Evolutionary conservation across 176 grass and related monocot species (phyloP), one percentile per base, ranked within the genome.

Genomic region (Aegilops speltoides): DNA sequence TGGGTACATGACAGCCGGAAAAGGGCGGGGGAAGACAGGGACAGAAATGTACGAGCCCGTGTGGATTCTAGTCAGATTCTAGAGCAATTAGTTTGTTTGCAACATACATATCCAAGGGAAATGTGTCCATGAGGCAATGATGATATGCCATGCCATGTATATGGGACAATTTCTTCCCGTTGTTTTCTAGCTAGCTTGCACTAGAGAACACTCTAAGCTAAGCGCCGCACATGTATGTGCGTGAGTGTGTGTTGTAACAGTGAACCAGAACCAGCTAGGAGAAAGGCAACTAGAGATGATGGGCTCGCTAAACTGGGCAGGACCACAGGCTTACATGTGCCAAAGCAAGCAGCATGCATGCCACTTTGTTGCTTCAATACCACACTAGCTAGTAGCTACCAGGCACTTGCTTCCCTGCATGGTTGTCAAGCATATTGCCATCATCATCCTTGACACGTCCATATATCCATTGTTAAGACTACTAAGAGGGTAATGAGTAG

Each of bases 291-390:
- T 80, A 64, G 68, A 68, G 68, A 76, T 91, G 12, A 70, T 75
- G 81, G 68, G 38, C 11, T 31, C 70, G 19, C 85, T 87, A 33
- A 87, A 80, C 46, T 61, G 32, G 32, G 45, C 66, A 87, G 85
- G 81, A 91, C 85, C 89, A 84, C 81, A 46, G 19, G 23, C 79
- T 29, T 74, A 64, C 79, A 86, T 28, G 64, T 38, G 64, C 64
- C 77, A 87, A 84, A 87, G 85, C 54, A 68, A 87, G 85, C 54
- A 22, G 54, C 23, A 43, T 43, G 69, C 59, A 84, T 70, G 76
- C 62, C 76, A 28, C 57, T 77, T 28, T 20, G 81, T 80, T 88
- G 85, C 79, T 79, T 86, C 73, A 29, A 64, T 33, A 43, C 73
- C 79, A 70, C 88, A 65, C 81, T 9, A 56, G 45, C 3, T 54